A percentile compares a stretch with the other conserved stretches of the same genome.
These are phyloP conservation scores for Escallonia herrerae DNA, from an alignment of 129 eudicot species.

Conservation along the genomic window DNA sequence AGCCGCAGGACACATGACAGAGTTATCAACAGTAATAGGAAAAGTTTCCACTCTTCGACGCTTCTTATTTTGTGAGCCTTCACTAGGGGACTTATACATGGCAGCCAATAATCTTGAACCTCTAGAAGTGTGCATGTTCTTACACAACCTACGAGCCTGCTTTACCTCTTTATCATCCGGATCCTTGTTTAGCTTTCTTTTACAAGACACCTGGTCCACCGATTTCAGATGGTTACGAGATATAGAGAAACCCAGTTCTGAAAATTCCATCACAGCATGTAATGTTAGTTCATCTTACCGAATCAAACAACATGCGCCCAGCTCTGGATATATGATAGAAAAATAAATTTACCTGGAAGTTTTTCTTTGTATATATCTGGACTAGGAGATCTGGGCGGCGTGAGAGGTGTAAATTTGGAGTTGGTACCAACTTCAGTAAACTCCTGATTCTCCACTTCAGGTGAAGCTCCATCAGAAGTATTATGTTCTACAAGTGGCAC, in stretches of 20 bases:
- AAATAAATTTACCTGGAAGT: slow-evolving; percentile 42
- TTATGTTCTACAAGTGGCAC: slow-evolving; percentile 15
- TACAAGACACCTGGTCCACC: slow-evolving; percentile 35
- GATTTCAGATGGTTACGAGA: slow-evolving; percentile 25
- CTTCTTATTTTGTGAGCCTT: slow-evolving; percentile 28
- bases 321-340: not conserved
- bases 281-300: slow-evolving; percentile 5
- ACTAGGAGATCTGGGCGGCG: slow-evolving; percentile 54
- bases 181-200: slow-evolving; percentile 41
- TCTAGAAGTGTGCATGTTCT: slow-evolving; percentile 39
- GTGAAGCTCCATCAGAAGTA: slow-evolving; percentile 5
- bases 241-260: slow-evolving; percentile 36
- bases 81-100: slow-evolving; percentile 22
- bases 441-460: slow-evolving; percentile 13
- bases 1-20: slow-evolving; percentile 25
- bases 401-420: slow-evolving; percentile 15
- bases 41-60: slow-evolving; percentile 23
- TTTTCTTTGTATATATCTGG: slow-evolving; percentile 54
- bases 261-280: slow-evolving; percentile 1
- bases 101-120: slow-evolving; percentile 35
- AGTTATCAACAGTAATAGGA: slow-evolving; percentile 19
- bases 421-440: not conserved
- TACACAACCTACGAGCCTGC: slow-evolving; percentile 41
- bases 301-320: not conserved
- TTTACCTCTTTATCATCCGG: slow-evolving; percentile 28